Evolutionary conservation across 495 filamentous ascomycete species (phyloP), one percentile per base, ranked within the genome.

Genomic region (Cercophora newfieldiana): DNA sequence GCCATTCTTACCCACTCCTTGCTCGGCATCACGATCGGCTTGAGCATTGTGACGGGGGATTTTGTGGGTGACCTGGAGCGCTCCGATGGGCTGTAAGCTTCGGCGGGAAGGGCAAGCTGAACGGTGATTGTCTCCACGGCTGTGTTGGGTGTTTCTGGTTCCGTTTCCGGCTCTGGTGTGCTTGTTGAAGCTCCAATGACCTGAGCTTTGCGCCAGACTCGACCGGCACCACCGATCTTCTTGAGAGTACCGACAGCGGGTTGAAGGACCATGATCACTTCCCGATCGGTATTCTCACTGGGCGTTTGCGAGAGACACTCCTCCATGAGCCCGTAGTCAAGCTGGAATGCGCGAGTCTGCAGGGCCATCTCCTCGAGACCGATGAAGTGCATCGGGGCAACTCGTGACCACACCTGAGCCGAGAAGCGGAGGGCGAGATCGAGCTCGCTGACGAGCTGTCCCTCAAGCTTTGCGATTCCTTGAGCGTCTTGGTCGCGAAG

Each of bases 361-460:
- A 1, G 3, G 3, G 31, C 33, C 28, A 59, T 6, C 57, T 59
- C 28, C 29, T 19, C 29, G 7, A 59, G 29, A 0, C 62, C 59
- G n/a, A 63, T 33, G 1, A 71, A n/a, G 14, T 49, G 37, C 0
- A 63, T 21, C 0, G 66, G 58, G 7, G 30, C 44, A 0, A 44
- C 29, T 0, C 65, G 54, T 1, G 67, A 44, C 70, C 70, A 69
- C 4, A 69, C 10, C 12, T 66, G 61, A 1, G 37, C 61, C 0
- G 61, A 67, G 24, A 72, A 69, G 5, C 63, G 33, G 7, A 72
- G 47, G 0, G 70, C 70, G 1, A 65, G 61, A 19, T 72, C 70
- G 8, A 72, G 31, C 58, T 69, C 59, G 22, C 66, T 60, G 0
- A 28, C 33, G 8, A 72, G 58, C 6, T 18, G 18, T 14, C 55